A percentile compares a stretch with the other conserved stretches of the same genome.
phyloP scores from a whole-genome alignment of 345 rosid species.

The Gossypium anomalum region DNA sequence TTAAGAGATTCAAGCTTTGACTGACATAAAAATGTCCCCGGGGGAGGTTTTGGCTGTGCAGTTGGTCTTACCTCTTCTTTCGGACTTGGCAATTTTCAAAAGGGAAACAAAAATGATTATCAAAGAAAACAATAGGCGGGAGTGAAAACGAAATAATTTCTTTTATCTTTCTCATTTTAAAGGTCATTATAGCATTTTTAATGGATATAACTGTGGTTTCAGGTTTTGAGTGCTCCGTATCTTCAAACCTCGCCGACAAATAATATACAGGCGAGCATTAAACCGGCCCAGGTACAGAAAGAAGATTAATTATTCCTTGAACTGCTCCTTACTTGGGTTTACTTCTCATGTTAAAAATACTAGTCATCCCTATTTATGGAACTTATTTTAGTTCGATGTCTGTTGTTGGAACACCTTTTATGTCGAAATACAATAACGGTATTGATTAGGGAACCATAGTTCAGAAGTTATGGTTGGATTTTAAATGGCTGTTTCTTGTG shows the following conservation, averaged over 20 bases:
- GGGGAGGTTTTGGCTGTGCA: background rate
- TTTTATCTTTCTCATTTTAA: background rate
- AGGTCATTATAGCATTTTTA: slow-evolving; percentile 2
- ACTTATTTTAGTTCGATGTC: background rate
- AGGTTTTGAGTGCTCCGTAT: slow-evolving; percentile 97
- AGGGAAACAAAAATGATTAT: background rate
- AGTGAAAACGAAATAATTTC: no score
- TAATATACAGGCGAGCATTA: slow-evolving; percentile 49
- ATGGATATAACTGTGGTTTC: slow-evolving; percentile 17
- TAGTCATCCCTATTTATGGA: background rate
- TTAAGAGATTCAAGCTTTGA: background rate
- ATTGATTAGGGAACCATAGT: background rate
- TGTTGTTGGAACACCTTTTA: background rate
- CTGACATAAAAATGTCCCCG: background rate
- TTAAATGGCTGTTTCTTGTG: background rate
- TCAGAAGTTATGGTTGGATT: background rate
- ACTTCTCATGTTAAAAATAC: background rate
- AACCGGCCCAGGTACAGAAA: background rate
- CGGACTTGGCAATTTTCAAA: background rate
- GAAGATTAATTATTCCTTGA: background rate
- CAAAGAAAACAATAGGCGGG: no score
- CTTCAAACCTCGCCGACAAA: slow-evolving; percentile 52
- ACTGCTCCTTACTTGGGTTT: background rate
- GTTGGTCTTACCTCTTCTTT: background rate
- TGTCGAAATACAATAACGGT: background rate